Base-by-base conservation (phyloP, 371 early-diverging fungal genomes). In the Apophysomyces elegans region DNA sequence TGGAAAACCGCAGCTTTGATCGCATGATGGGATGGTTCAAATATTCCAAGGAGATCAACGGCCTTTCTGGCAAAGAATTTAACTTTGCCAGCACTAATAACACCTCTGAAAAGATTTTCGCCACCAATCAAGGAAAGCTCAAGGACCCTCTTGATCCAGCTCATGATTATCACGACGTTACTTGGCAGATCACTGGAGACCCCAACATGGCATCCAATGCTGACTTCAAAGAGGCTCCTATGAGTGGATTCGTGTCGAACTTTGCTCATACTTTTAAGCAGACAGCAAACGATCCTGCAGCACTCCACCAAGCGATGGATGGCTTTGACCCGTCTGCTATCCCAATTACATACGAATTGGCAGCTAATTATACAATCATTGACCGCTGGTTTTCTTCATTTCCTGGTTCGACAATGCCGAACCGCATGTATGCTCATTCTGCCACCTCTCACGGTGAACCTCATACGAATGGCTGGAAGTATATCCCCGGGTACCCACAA, bases 1-100 rank as follows among this genome's bases (percentile, higher is more conserved):
- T 79, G 69, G 80, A 79, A 61, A 79, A 79, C 59, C 72, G 77
- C 32, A 64, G 72, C 45, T 79, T 75, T 57, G 76, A 76, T 59
- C 69, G 70, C 16, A 70, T 76, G 61, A 61, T 73, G 63, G 80
- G 80, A 2, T 72, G 64, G 63, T 64, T 75, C 26, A 70, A 71
- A 45, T 69, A 75, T 37, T 59, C 59, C 11, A 58, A 59, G 13
- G 62, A 66, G n/a, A 66, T 75, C 50, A 64, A 71, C 18, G 72
- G 72, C 0, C 56, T 75, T 18, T 67, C 66, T 37, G 67, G 67
- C 14, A 59, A 62, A 18, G 67, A 69, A 16, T 71, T 46, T 47
- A 75, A 75, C 47, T 62, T 62, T 37, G 64, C 61, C 18, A 57
- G 69, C 39, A 63, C 72, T 18, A 45, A 39, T 7, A 68, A 75